These are phyloP conservation scores for Russula vinacea DNA, from an alignment of 768 basidiomycete genomes.

Conservation along the genomic window DNA sequence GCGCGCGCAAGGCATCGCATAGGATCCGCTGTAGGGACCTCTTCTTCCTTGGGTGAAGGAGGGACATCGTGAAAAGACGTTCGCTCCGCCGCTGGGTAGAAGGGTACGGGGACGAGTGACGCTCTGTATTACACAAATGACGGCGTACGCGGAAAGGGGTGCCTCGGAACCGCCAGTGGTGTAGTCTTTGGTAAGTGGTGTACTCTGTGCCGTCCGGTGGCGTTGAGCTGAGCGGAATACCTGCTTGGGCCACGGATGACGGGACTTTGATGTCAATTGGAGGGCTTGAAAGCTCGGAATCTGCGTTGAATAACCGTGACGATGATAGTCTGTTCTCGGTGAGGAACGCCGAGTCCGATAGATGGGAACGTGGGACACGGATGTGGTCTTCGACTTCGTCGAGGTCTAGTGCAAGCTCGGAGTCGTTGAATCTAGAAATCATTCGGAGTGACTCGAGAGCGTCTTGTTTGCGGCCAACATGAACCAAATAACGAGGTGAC, in stretches of 20 bases:
- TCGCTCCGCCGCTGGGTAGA: not conserved
- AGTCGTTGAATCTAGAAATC: conserved; percentile 86
- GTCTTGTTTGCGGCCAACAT: conserved; percentile 79
- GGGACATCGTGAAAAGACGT: not conserved
- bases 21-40: not conserved
- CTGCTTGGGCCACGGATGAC: not conserved
- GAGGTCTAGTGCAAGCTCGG: conserved; percentile 59
- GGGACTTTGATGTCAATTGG: not conserved
- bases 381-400: conserved; percentile 62
- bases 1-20: conserved; percentile 3
- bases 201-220: conserved; percentile 1
- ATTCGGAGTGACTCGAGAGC: conserved; percentile 78
- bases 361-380: conserved; percentile 22
- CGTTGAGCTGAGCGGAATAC: conserved; percentile 14
- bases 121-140: conserved; percentile 7
- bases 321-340: not conserved
- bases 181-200: conserved; percentile 27
- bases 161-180: conserved; percentile 31
- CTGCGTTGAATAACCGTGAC: conserved; percentile 14
- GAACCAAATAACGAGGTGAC: conserved; percentile 89
- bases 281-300: not conserved
- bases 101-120: conserved; percentile 1
- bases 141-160: conserved; percentile 21
- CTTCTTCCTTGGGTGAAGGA: conserved; percentile 7
- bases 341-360: not conserved